Evolutionary conservation across 2,329 filamentous ascomycete genomes (phyloP).

Genomic region (Lithohypha guttulata): DNA sequence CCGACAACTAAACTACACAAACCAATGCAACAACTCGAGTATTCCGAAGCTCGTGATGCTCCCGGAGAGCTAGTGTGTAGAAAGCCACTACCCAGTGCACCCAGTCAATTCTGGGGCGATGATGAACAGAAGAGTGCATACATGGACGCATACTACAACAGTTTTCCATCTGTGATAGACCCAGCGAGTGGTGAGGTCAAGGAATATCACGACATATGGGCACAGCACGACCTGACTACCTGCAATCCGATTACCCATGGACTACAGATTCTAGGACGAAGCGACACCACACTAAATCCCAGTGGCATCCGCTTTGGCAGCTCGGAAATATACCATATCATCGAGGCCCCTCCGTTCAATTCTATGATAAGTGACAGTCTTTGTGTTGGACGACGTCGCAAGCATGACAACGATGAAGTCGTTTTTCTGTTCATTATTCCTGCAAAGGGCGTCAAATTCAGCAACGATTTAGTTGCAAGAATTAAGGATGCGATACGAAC

Average conservation of each 20-base stretch:
- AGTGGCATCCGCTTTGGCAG: constrained; percentile 39
- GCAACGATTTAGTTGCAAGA: constrained; percentile 14
- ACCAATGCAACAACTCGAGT: neutral
- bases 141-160: constrained; percentile 36
- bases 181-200: neutral
- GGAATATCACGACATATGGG: constrained; percentile 30
- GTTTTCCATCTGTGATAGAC: constrained; percentile 23
- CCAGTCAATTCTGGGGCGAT: constrained; percentile 37
- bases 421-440: constrained; percentile 33
- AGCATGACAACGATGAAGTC: constrained; percentile 28
- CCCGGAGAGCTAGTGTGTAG: constrained; percentile 39
- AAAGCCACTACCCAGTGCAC: constrained; percentile 38
- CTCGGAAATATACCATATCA: constrained; percentile 39
- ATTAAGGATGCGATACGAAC: constrained; percentile 21
- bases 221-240: constrained; percentile 38
- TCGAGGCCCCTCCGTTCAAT: constrained; percentile 28
- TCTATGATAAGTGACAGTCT: constrained; percentile 28
- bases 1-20: constrained; percentile 2
- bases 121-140: constrained; percentile 30
- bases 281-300: constrained; percentile 39
- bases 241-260: constrained; percentile 33
- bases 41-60: constrained; percentile 29
- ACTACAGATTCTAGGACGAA: constrained; percentile 34
- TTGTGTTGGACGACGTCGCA: constrained; percentile 30
- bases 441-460: constrained; percentile 21